Base-by-base conservation (phyloP, 768 basidiomycete genomes). In the Phylloporus sp. region DNA sequence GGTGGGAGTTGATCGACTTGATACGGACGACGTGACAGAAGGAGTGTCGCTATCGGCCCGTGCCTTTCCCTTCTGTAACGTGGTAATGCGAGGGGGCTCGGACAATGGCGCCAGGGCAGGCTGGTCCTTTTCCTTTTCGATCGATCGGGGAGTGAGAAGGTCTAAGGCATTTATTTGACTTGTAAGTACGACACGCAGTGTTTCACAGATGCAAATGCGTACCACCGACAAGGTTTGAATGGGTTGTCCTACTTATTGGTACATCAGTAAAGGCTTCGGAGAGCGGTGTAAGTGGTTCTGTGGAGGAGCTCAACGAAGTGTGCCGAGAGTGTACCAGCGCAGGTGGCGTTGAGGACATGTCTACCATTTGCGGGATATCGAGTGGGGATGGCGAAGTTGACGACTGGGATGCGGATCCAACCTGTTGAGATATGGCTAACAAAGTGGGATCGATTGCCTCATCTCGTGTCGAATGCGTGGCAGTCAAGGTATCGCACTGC, bases 401-500 rank as follows among this genome's bases (percentile, higher is more conserved):
- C 7, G 44, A 47, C 15, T 38, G 50, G 7, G 43, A 44, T 24
- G 29, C 7, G 18, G 37, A 39, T 13, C 14, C 44, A 27, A 14
- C 43, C 29, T 37, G 52, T 17, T 51, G 56, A 41, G 66, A 61
- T 18, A 71, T 39, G 23, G 56, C 67, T 7, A 70, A 44, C n/a
- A 70, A 43, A 15, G 44, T 27, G 4, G 69, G 69, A 52, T 70
- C 69, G 10, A 67, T 67, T 17, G 53, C 53, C 26, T 61, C 58
- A 18, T 67, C 62, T 24, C 18, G 42, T 41, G 44, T 44, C 34
- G 35, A 14, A 10, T 34, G 38, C 13, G 28, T 15, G 42, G 36
- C 17, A 23, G 28, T n/a, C 21, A 18, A 36, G 32, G 28, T 9
- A 33, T 44, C 29, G 21, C 17, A 11, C 13, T 44, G 39, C 40